Conservation (phyloP, 345 rosid species). For the Brassica incana region DNA sequence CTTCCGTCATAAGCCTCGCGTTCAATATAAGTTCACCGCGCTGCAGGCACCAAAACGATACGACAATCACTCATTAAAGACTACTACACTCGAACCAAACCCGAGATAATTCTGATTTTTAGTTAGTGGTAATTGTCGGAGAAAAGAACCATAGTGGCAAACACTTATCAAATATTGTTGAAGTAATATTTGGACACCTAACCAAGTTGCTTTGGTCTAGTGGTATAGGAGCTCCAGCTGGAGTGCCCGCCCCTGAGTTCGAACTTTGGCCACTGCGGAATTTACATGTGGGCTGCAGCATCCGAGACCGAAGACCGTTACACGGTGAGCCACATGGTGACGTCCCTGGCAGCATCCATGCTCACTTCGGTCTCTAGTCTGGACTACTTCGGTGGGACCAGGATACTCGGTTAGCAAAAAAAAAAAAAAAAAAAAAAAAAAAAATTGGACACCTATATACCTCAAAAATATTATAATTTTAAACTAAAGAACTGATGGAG, state of each 20-base stretch:
- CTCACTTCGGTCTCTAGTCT: too few species aligned
- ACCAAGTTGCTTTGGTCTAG: too few species aligned
- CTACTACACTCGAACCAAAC: neutral
- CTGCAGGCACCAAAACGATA: neutral
- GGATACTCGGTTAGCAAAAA: too few species aligned
- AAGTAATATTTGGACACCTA: neutral
- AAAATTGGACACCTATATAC: neutral
- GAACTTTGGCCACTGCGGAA: too few species aligned
- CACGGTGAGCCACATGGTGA: too few species aligned
- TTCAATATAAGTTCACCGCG: constrained; percentile 58
- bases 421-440: too few species aligned
- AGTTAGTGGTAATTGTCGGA: neutral
- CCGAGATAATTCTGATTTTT: neutral
- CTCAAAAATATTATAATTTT: neutral
- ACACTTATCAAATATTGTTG: neutral
- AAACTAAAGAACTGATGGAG: neutral
- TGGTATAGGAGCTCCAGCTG: too few species aligned
- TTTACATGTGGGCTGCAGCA: too few species aligned
- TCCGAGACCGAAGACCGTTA: too few species aligned
- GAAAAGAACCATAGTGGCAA: neutral
- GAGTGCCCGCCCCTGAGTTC: too few species aligned
- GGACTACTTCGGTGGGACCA: too few species aligned
- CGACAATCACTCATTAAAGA: neutral
- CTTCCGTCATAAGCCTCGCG: constrained; percentile 55
- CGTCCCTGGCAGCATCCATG: too few species aligned